Evolutionary conservation across 768 basidiomycete genomes (phyloP).

Genomic region (Termitomyces titanicus): DNA sequence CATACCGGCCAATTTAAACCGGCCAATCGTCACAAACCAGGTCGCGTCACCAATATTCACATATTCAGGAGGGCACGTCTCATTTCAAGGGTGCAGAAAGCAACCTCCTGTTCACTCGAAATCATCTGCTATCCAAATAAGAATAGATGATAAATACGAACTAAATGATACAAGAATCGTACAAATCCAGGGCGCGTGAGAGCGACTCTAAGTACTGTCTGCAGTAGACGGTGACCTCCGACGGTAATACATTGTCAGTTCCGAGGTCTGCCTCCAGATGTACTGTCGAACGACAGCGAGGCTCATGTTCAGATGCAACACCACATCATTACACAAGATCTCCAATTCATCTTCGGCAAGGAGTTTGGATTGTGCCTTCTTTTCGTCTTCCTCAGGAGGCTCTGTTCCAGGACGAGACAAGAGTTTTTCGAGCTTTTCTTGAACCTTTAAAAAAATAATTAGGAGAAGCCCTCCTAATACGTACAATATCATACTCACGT

Average conservation of each 20-base stretch:
- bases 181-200: background rate
- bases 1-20: background rate
- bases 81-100: background rate
- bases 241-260: conserved; percentile 77
- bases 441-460: conserved; percentile 48
- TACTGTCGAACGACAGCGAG: conserved; percentile 89
- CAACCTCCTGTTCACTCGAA: background rate
- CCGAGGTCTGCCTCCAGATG: conserved; percentile 75
- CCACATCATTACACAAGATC: conserved; percentile 82
- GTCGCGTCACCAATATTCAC: background rate
- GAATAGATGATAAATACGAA: conserved; percentile 10
- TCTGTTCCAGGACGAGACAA: conserved; percentile 14
- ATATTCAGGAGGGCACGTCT: too few relatives aligned
- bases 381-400: conserved; percentile 14
- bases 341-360: conserved; percentile 75
- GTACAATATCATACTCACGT: conserved; percentile 46
- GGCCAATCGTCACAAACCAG: background rate
- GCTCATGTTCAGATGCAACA: conserved; percentile 84
- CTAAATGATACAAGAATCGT: conserved; percentile 1
- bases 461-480: background rate
- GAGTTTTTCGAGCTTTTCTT: conserved; percentile 71
- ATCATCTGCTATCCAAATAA: conserved; percentile 3
- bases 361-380: conserved; percentile 12
- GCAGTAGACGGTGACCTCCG: conserved; percentile 25
- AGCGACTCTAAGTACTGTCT: background rate